Base-by-base conservation (phyloP, 768 basidiomycete species). In the Lentinula raphanica region DNA sequence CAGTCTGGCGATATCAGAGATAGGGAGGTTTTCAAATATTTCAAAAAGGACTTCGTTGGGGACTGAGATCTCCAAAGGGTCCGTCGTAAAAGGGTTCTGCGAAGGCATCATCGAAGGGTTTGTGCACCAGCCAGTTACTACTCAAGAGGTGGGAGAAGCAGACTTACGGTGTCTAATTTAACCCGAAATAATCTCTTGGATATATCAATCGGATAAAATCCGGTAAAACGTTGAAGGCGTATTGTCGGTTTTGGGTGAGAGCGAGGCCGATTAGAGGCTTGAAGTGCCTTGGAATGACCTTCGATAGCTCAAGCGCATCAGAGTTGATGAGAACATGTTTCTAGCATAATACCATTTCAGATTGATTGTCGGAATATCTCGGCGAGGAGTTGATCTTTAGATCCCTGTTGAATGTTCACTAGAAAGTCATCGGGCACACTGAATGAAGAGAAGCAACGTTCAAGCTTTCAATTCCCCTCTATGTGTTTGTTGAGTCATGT, bases 21-120 rank as follows among this genome's bases (percentile, higher is more conserved):
- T 65, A 21, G 74, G 53, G 17, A 79, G 72, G 21, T 72, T 60
- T 31, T 67, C 66, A 63, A 85, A 79, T 58, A 85, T 80, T 56
- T 75, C 69, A 44, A 66, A 65, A 59, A 85, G 77, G 21, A 78
- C 80, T 69, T 86, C 84, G 70, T 82, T 85, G 13, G 84, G 84
- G 9, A 85, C 70, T 17, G 67, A 62, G 53, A 71, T 64, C 13
- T 46, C 29, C 31, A 8, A 29, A 38, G 29, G 46, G 23, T 11
- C 11, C 8, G 23, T 46, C 25, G 19, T 38, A 27, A 23, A n/a
- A n/a, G n/a, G 23, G 25, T 25, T 21, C 19, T 35, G 44, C 32
- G 45, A 49, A 28, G 39, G 48, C 56, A 49, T 48, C 7, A 35
- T 54, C 36, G 35, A 9, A 11, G 19, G 21, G 38, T n/a, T n/a